Conservation (phyloP, 176 grass and related monocot species). For the Avena sativa region DNA sequence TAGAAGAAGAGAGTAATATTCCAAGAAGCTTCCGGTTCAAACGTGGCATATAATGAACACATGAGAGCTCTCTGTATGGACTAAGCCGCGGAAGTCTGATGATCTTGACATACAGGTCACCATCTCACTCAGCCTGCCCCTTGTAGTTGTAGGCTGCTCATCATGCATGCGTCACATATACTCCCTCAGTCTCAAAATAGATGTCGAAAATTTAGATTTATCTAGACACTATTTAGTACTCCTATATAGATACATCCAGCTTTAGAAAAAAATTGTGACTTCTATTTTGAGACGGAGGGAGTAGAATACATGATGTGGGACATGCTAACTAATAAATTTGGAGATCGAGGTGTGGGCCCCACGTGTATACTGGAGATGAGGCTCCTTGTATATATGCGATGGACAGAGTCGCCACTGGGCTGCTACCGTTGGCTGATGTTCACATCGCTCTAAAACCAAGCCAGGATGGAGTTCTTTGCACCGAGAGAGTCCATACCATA, state of each 20-base stretch:
- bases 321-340: background rate
- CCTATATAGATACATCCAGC: no score
- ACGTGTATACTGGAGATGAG: background rate
- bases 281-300: no score
- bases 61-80: background rate
- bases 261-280: no score
- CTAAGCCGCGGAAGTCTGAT: background rate
- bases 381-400: background rate
- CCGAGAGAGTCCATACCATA: background rate
- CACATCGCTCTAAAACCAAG: background rate
- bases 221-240: no score
- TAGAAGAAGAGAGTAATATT: background rate
- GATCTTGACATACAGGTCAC: background rate
- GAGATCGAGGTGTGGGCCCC: background rate
- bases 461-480: background rate
- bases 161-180: background rate
- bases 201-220: no score
- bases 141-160: background rate
- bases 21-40: background rate
- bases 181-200: no score
- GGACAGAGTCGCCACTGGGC: background rate
- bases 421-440: slow-evolving; percentile 10
- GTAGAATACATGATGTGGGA: background rate
- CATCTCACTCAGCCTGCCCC: background rate
- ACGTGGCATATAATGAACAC: no score